These are phyloP conservation scores for Venturia pyrina DNA, from an alignment of 2,329 filamentous ascomycete genomes.

Conservation along the genomic window DNA sequence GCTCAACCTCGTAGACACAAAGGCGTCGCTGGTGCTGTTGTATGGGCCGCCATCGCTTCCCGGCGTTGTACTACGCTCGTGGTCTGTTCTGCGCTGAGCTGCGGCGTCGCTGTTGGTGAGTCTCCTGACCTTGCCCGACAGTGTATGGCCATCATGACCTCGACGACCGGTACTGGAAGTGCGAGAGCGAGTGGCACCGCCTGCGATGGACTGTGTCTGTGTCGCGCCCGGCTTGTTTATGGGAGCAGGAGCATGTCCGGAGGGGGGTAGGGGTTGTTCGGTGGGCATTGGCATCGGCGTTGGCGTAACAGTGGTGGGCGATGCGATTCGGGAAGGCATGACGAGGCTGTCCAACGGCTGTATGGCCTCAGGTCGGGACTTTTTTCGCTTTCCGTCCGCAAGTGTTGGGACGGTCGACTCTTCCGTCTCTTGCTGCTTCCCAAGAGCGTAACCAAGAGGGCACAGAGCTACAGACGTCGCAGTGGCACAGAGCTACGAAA, in stretches of 20 bases:
- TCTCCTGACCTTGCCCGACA: slow-evolving; percentile 7
- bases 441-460: slow-evolving; percentile 48
- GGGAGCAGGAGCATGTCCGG: background rate
- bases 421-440: slow-evolving; percentile 22
- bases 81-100: slow-evolving; percentile 9
- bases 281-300: background rate
- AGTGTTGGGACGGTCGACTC: background rate
- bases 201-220: background rate
- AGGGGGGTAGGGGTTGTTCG: background rate
- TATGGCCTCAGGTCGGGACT: background rate
- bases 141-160: slow-evolving; percentile 11
- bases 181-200: background rate
- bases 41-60: slow-evolving; percentile 5
- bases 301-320: slow-evolving; percentile 7
- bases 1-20: slow-evolving; percentile 11
- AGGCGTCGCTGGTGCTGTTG: slow-evolving; percentile 2
- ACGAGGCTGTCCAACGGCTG: slow-evolving; percentile 2
- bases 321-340: slow-evolving; percentile 5
- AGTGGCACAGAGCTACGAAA: slow-evolving; percentile 48
- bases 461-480: slow-evolving; percentile 51
- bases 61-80: slow-evolving; percentile 4
- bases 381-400: slow-evolving; percentile 4
- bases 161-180: background rate
- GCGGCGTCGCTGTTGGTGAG: slow-evolving; percentile 9
- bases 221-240: background rate